Base-by-base conservation (phyloP, 495 filamentous ascomycete species). In the Bombardia bombarda region DNA sequence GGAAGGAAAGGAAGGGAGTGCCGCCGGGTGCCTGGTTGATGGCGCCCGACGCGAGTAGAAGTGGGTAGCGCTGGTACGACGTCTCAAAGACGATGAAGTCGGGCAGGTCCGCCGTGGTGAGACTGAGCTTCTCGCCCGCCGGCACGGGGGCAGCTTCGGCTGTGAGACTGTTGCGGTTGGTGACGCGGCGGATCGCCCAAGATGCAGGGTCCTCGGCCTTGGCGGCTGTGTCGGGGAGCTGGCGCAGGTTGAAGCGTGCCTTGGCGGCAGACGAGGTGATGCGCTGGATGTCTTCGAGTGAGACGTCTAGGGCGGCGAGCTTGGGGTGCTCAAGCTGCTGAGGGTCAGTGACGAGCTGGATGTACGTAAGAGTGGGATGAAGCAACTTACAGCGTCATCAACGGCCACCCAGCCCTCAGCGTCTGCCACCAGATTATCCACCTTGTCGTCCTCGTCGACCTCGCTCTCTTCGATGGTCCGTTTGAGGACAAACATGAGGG, bases 401-500 rank as follows among this genome's bases (percentile, higher is more conserved):
- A 67, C 52, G 37, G 49, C 47, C 19, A 64, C 61, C 63, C 65
- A 71, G 23, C 67, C 66, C 32, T 71, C 65, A 5, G 58, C 43
- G 38, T 68, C 57, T 8, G 57, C 60, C 18, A 68, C 59, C 18
- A 69, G 50, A 18, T 62, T 64, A n/a, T 59, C 55, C 10, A 56
- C 54, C 3, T 60, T 53, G 0, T 60, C 57, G 1, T 60, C 65
- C 9, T 63, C 65, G 39, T 68, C 58, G 7, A 53, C 49, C 17
- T 65, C 58, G 21, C 50, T 55, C 24, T 64, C 52, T 32, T 50
- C 43, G 18, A 67, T 53, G 17, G 64, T 62, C 8, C 66, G 52
- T 51, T 69, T 71, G 22, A 71, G 42, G 19, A 67, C 61, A 32
- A 64, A 69, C 43, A 57, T 58, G 26, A 71, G 43, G 13, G 67